Conservation (phyloP, 2,329 filamentous ascomycete species). For the Pseudogymnoascus sp. region DNA sequence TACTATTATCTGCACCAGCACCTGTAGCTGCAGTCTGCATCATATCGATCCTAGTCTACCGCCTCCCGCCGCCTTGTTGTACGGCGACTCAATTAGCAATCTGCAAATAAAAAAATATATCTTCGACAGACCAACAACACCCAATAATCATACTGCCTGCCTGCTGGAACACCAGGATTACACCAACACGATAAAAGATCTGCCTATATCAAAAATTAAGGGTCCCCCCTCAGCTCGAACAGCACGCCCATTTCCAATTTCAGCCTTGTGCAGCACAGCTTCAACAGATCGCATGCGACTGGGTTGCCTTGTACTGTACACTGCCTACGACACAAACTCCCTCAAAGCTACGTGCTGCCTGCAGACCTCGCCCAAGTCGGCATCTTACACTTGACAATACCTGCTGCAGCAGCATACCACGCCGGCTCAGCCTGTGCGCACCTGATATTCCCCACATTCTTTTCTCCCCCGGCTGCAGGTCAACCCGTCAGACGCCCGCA, state of each 20-base stretch:
- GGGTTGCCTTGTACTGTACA: slow-evolving; percentile 1
- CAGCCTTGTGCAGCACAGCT: slow-evolving; percentile 6
- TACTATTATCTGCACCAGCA: not conserved
- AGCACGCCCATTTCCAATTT: not conserved
- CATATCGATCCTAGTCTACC: slow-evolving; percentile 1
- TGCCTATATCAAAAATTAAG: not conserved
- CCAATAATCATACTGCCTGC: not conserved
- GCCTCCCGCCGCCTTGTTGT: slow-evolving; percentile 4
- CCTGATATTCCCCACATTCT: slow-evolving; percentile 8
- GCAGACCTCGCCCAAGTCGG: slow-evolving; percentile 1
- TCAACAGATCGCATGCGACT: not conserved
- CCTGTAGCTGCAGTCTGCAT: not conserved
- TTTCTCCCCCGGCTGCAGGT: not conserved
- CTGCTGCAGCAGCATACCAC: slow-evolving; percentile 9
- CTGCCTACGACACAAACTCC: not conserved
- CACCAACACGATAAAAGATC: not conserved
- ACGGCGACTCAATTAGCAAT: not conserved
- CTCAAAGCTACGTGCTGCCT: not conserved
- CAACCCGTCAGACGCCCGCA: not conserved
- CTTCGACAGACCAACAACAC: not conserved
- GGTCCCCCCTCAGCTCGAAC: not conserved
- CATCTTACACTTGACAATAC: not conserved
- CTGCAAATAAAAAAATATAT: not conserved
- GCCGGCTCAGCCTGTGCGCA: slow-evolving; percentile 5
- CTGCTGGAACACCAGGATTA: slow-evolving; percentile 7